A percentile compares a stretch with the other conserved stretches of the same genome.
These are phyloP conservation scores for Cadophora malorum DNA, from an alignment of 2,329 filamentous ascomycete genomes.

Conservation along the genomic window DNA sequence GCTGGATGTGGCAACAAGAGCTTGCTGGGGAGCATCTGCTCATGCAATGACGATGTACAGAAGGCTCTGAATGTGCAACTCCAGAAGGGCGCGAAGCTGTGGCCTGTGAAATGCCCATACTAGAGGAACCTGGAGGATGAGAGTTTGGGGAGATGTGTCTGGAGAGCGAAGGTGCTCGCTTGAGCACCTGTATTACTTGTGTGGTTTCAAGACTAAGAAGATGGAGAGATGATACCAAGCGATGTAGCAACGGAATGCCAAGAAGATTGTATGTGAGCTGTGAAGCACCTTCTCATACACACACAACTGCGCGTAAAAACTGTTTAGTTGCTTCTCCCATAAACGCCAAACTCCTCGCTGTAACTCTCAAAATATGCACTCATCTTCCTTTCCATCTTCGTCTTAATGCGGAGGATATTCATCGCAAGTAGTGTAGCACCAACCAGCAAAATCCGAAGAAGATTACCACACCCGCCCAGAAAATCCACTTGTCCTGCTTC, in stretches of 20 bases:
- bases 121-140: neutral
- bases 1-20: slow-evolving; percentile 22
- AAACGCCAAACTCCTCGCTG: slow-evolving; percentile 37
- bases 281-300: slow-evolving; percentile 8
- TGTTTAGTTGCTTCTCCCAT: slow-evolving; percentile 18
- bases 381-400: neutral
- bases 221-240: slow-evolving; percentile 8
- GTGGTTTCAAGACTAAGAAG: no score
- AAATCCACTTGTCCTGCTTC: slow-evolving; percentile 98
- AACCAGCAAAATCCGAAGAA: slow-evolving; percentile 95
- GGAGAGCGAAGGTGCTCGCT: neutral
- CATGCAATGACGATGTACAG: slow-evolving; percentile 33
- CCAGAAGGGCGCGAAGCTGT: slow-evolving; percentile 25
- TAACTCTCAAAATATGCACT: slow-evolving; percentile 20
- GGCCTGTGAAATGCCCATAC: slow-evolving; percentile 32
- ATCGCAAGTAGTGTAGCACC: slow-evolving; percentile 84
- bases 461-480: slow-evolving; percentile 82
- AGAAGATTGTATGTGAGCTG: neutral
- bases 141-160: neutral
- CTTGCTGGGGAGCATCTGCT: slow-evolving; percentile 25
- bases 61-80: slow-evolving; percentile 26
- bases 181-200: no score
- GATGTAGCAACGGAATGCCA: slow-evolving; percentile 4
- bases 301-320: neutral
- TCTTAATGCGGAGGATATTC: neutral